Percentiles rank a stretch among this genome's conserved stretches.
These are phyloP conservation scores for Paraleonurus japonicus DNA, from an alignment of 257 asterid species.

Conservation along the genomic window DNA sequence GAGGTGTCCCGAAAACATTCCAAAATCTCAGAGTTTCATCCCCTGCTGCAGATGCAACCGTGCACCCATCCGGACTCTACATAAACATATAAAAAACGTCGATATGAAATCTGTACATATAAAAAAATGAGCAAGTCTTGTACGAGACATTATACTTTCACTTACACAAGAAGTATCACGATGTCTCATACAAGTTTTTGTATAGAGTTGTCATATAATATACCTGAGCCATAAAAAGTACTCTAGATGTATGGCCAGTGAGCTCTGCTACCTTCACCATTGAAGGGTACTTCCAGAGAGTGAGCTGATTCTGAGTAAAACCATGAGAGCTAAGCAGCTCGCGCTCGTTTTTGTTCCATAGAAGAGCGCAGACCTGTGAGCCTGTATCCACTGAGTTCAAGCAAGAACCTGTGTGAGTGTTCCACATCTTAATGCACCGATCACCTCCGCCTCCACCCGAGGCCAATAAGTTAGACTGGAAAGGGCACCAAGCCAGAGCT, in stretches of 20 bases:
- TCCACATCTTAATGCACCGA: slow-evolving; percentile 82
- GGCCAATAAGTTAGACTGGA: slow-evolving; percentile 80
- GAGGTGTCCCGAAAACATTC: slow-evolving; percentile 91
- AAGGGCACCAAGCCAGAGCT: slow-evolving; percentile 98
- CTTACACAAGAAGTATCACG: too few relatives aligned
- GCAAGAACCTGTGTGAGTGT: slow-evolving; percentile 94
- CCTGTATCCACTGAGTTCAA: slow-evolving; percentile 89
- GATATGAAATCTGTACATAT: too few relatives aligned
- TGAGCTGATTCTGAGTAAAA: slow-evolving; percentile 88
- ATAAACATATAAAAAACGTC: background rate
- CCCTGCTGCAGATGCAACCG: slow-evolving; percentile 96
- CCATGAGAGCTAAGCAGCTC: slow-evolving; percentile 94
- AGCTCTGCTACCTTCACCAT: slow-evolving; percentile 93
- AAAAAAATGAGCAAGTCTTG: too few relatives aligned
- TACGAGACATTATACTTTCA: too few relatives aligned
- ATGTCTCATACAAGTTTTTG: too few relatives aligned
- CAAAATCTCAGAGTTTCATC: slow-evolving; percentile 91
- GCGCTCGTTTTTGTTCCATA: slow-evolving; percentile 89
- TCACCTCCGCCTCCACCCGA: slow-evolving; percentile 94
- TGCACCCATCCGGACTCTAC: slow-evolving; percentile 95
- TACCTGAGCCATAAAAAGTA: slow-evolving; percentile 89
- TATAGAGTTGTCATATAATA: background rate
- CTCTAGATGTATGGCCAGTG: slow-evolving; percentile 91
- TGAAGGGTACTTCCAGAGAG: slow-evolving; percentile 95
- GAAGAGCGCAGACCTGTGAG: slow-evolving; percentile 88